Evolutionary conservation across 208 protist species (phyloP).

Genomic region (Acanthamoeba triangularis): DNA sequence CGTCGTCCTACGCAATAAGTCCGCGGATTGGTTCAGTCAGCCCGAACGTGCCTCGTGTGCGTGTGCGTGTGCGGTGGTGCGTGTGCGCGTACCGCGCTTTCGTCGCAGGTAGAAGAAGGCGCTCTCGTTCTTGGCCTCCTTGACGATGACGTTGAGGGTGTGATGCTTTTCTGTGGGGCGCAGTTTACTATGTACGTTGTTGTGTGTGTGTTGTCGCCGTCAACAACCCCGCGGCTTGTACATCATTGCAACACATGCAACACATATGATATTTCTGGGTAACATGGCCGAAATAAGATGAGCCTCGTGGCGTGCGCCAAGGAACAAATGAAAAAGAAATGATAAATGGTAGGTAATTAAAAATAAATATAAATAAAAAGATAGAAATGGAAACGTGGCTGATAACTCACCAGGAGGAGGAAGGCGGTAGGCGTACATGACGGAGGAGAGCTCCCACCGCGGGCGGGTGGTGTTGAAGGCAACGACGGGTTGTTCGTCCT

Average conservation of each 20-base stretch:
- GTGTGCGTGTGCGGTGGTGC: not conserved
- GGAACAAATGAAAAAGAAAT: no score
- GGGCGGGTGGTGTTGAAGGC: conserved; percentile 7
- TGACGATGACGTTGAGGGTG: conserved; percentile 9
- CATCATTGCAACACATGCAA: no score
- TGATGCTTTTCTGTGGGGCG: not conserved
- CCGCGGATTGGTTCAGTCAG: not conserved
- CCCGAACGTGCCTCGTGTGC: no score
- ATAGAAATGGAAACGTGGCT: not conserved
- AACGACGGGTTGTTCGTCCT: not conserved
- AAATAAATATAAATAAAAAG: no score
- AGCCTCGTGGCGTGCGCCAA: no score
- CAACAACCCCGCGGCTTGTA: no score
- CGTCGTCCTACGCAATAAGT: not conserved
- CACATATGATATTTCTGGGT: no score
- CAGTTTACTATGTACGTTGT: not conserved
- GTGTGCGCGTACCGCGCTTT: not conserved
- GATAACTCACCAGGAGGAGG: not conserved
- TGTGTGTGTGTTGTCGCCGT: no score
- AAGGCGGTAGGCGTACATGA: not conserved
- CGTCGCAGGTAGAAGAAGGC: conserved; percentile 16
- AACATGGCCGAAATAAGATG: no score
- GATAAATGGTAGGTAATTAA: no score
- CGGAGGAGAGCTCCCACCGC: conserved; percentile 8
- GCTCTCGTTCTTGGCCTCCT: conserved; percentile 18